Evolutionary conservation across 345 rosid species (phyloP).

Genomic region (Moringa oleifera): DNA sequence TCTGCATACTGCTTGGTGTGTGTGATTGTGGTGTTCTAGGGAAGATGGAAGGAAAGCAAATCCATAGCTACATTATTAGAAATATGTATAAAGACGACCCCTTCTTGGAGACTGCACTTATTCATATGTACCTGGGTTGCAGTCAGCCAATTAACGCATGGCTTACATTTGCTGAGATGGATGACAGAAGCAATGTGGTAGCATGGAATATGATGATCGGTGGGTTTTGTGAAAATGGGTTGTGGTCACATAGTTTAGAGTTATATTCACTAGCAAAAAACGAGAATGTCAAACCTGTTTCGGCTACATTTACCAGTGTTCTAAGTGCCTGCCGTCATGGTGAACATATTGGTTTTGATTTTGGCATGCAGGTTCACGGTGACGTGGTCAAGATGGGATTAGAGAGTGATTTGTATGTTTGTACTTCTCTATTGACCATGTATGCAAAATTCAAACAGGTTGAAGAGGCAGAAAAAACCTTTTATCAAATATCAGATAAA

Average conservation of each 20-base stretch:
- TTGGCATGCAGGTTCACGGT: slow-evolving; percentile 61
- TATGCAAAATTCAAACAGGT: slow-evolving; percentile 57
- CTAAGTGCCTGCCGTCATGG: slow-evolving; percentile 51
- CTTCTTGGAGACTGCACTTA: slow-evolving; percentile 54
- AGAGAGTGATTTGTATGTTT: slow-evolving; percentile 42
- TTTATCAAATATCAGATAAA: slow-evolving; percentile 33
- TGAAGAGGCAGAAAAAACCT: slow-evolving; percentile 48
- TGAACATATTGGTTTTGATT: slow-evolving; percentile 31
- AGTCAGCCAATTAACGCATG: slow-evolving; percentile 40
- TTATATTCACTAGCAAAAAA: slow-evolving; percentile 45
- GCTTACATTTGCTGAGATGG: slow-evolving; percentile 37
- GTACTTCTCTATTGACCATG: slow-evolving; percentile 62
- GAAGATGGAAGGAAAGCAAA: slow-evolving; percentile 39
- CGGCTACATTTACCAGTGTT: slow-evolving; percentile 44
- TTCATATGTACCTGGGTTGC: slow-evolving; percentile 49
- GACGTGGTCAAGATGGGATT: slow-evolving; percentile 66
- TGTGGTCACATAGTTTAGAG: slow-evolving; percentile 54
- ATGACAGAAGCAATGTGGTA: slow-evolving; percentile 50
- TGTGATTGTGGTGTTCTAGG: slow-evolving; percentile 33
- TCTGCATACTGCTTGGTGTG: slow-evolving; percentile 47
- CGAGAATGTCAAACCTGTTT: slow-evolving; percentile 40
- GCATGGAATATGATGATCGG: slow-evolving; percentile 80
- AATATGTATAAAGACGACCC: slow-evolving; percentile 35
- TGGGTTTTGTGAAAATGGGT: slow-evolving; percentile 45
- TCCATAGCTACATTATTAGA: slow-evolving; percentile 59